Base-by-base conservation (phyloP, 257 asterid species). In the Cynanchum wilfordii region DNA sequence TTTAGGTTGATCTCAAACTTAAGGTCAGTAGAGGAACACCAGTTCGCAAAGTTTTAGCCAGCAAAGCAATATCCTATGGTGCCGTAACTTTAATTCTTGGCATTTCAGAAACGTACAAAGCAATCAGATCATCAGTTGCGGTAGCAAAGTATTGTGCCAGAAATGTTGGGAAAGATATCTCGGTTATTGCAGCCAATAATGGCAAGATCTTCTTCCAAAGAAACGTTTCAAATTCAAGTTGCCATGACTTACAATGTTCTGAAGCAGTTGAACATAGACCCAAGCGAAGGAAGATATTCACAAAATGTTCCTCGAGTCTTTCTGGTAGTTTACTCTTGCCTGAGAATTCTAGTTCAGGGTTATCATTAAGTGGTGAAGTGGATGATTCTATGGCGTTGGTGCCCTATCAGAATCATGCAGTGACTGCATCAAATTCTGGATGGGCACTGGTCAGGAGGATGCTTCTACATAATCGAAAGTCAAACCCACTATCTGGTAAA, bases 1-100 rank as follows among this genome's bases (percentile, higher is more conserved):
- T 58, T n/a, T 75, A 93, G 98, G 90, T 93, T 73, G 96, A 91
- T 81, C 79, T 93, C 74, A 91, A 93, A 93, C 88, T 93, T 60
- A 91, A 89, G 87, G 86, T 93, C 20, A 84, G 96, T 74, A 90
- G 91, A 84, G 98, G 97, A 70, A 76, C 87, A 33, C 86, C 97
- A 50, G 84, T 80, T 63, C 90, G 86, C 63, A 89, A 88, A 70
- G 75, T 89, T 80, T 82, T 93, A 69, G 79, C 76, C 64, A 89
- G 72, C 51, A 96, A 91, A 83, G 88, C 87, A 11, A 81, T 84
- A 74, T 81, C 80, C 71, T 86, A 82, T 80, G 85, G 88, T n/a
- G 90, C 97, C 2, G 76, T 82, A 17, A 79, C 84, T 83, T 79
- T 93, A 73, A 85, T 93, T 64, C 80, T 93, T 24, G 97, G 98